Evolutionary conservation across 257 asterid genomes (phyloP).

Genomic region (Agastache rugosa): DNA sequence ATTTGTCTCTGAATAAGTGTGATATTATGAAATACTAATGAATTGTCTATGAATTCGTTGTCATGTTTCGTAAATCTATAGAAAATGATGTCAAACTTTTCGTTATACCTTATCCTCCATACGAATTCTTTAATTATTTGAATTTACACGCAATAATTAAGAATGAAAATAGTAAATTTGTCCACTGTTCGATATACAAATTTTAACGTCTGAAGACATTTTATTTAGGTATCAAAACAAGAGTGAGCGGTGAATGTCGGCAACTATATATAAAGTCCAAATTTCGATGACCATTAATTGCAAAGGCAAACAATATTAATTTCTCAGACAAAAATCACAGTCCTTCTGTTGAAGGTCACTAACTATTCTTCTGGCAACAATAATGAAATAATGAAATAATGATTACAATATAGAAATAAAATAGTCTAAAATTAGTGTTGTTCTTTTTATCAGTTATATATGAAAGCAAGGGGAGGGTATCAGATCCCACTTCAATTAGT

Average conservation of each 20-base stretch:
- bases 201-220: too few species aligned
- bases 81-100: too few species aligned
- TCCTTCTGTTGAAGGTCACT: slow-evolving; percentile 24
- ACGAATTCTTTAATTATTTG: too few species aligned
- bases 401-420: not conserved
- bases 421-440: not conserved
- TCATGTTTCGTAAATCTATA: too few species aligned
- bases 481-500: slow-evolving; percentile 28
- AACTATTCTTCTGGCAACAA: slow-evolving; percentile 23
- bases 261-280: not conserved
- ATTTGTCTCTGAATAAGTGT: too few species aligned
- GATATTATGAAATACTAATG: too few species aligned
- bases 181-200: too few species aligned
- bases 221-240: too few species aligned
- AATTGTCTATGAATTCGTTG: too few species aligned
- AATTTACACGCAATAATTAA: too few species aligned
- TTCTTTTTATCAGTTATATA: not conserved
- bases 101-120: too few species aligned
- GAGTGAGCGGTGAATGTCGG: slow-evolving; percentile 24
- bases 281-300: slow-evolving; percentile 33
- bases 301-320: slow-evolving; percentile 34
- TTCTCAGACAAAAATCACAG: slow-evolving; percentile 26
- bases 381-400: slow-evolving; percentile 3
- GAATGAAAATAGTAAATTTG: too few species aligned
- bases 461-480: slow-evolving; percentile 38